These are phyloP conservation scores for Penicillium lagena DNA, from an alignment of 495 filamentous ascomycete genomes.

Conservation along the genomic window DNA sequence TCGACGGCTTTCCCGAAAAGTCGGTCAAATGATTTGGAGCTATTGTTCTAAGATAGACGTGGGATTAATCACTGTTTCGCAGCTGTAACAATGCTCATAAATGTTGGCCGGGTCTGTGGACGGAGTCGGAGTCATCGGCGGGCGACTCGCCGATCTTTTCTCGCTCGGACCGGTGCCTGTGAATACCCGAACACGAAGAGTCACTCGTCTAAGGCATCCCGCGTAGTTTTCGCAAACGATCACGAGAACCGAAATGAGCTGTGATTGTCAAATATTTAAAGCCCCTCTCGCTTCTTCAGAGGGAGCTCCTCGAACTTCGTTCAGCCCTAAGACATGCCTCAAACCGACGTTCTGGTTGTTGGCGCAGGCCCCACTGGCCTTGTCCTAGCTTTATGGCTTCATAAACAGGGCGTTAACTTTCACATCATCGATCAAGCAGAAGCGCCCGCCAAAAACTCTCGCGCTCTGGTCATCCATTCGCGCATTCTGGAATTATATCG, in stretches of 20 bases:
- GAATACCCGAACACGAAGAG: constrained; percentile 3
- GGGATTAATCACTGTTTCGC: too few species aligned
- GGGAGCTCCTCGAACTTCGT: too few species aligned
- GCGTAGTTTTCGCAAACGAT: too few species aligned
- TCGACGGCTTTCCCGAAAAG: too few species aligned
- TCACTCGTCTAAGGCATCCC: too few species aligned
- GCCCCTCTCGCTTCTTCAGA: too few species aligned
- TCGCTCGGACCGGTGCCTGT: constrained; percentile 1
- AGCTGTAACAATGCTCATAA: too few species aligned
- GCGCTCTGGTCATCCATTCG: constrained; percentile 32
- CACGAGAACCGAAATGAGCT: too few species aligned
- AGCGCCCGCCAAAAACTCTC: constrained; percentile 21
- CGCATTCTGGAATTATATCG: constrained; percentile 38
- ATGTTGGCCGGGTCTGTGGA: not conserved
- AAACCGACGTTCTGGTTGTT: constrained; percentile 30
- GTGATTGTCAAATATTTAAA: too few species aligned
- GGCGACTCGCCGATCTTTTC: not conserved
- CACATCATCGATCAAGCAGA: constrained; percentile 30
- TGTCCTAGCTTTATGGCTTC: constrained; percentile 32
- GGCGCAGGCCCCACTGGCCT: constrained; percentile 40
- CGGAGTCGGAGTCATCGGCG: constrained; percentile 7
- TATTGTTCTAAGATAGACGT: too few species aligned
- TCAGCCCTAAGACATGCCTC: constrained; percentile 6
- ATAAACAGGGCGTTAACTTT: constrained; percentile 22
- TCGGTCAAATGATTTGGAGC: too few species aligned